Percentiles rank a stretch among this genome's conserved stretches.
These are phyloP conservation scores for Aurantiochytrium sp. DNA, from an alignment of 108 stramenopile species.

Conservation along the genomic window DNA sequence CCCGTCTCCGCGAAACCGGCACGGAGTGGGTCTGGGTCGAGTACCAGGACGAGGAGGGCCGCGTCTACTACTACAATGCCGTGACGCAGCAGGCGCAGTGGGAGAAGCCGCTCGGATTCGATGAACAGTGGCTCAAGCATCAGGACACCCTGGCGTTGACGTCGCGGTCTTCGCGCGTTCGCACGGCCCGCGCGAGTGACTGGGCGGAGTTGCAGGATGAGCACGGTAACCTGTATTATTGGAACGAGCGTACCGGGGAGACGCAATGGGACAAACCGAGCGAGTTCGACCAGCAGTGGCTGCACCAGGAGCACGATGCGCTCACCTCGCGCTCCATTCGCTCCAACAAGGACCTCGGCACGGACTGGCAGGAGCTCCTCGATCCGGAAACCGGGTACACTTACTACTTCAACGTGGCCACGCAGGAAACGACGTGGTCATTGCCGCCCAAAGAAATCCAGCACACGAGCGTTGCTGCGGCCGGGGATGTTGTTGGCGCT, in stretches of 20 bases:
- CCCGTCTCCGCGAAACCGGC: not conserved
- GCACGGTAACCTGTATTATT: not conserved
- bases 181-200: not conserved
- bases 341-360: not conserved
- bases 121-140: not conserved
- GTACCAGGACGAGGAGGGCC: not conserved
- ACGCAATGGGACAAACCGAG: not conserved
- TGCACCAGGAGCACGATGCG: not conserved
- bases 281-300: not conserved
- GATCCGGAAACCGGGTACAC: constrained; percentile 30
- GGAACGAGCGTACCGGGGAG: not conserved
- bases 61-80: constrained; percentile 20
- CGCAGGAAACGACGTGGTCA: not conserved
- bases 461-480: too few relatives aligned
- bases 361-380: constrained; percentile 20
- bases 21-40: not conserved
- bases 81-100: constrained; percentile 8
- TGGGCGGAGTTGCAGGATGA: not conserved
- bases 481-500: not conserved
- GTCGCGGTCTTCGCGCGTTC: not conserved
- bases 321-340: not conserved
- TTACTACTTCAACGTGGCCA: not conserved
- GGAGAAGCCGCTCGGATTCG: constrained; percentile 18
- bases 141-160: not conserved
- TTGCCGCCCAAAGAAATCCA: not conserved